Percentiles rank a stretch among this genome's conserved stretches.
Conservation (phyloP, 345 rosid genomes). For the Aegle marmelos region DNA sequence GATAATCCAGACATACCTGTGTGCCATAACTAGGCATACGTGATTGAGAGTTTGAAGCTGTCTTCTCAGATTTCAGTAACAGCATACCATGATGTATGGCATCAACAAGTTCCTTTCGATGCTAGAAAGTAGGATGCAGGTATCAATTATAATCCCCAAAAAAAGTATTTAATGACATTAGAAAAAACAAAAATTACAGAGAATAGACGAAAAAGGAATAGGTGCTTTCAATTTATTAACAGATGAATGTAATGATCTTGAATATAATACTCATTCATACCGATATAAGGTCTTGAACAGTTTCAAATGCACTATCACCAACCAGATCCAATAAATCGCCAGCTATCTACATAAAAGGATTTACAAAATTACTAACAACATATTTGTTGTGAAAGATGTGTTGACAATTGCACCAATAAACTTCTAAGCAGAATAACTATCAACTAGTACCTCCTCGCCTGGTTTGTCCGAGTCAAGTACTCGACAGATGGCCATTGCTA, state of each 20-base stretch:
- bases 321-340: constrained; percentile 89
- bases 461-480: constrained; percentile 86
- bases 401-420: constrained; percentile 17
- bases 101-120: constrained; percentile 85
- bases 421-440: constrained; percentile 5
- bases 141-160: neutral
- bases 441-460: constrained; percentile 81
- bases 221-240: neutral
- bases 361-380: constrained; percentile 10
- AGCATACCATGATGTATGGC: constrained; percentile 76
- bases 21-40: constrained; percentile 97
- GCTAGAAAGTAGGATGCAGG: constrained; percentile 46
- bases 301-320: constrained; percentile 91
- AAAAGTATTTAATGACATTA: neutral
- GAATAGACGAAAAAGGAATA: neutral
- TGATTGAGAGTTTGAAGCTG: constrained; percentile 56
- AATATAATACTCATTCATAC: constrained; percentile 35
- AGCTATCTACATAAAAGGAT: constrained; percentile 57
- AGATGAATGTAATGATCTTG: neutral
- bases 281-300: constrained; percentile 76
- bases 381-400: constrained; percentile 4
- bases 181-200: neutral
- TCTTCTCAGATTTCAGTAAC: constrained; percentile 72
- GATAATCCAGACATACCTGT: constrained; percentile 48
- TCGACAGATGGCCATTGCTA: constrained; percentile 91